Evolutionary conservation across 2,329 filamentous ascomycete species (phyloP), one percentile per base, ranked within the genome.

Genomic region (Phyllosticta citriasiana): DNA sequence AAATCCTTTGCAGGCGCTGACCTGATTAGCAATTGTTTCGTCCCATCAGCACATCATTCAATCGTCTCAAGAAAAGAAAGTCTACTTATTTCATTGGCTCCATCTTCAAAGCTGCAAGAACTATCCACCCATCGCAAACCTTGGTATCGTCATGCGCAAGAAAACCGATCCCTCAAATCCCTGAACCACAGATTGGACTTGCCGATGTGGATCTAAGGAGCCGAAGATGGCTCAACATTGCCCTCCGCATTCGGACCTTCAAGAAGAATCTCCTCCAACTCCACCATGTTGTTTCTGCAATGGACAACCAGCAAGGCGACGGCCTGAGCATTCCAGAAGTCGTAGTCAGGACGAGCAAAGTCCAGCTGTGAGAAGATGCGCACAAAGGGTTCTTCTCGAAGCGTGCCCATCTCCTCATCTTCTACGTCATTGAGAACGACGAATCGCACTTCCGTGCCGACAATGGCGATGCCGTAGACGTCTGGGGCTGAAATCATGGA

Each of bases 251-350:
- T n/a, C 1, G 40, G 40, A 47, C n/a, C 40, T 4, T 7, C 12
- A 2, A 14, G 40, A 47, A 74, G 33, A 30, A 71, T 71, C 40
- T 75, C 69, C 51, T 75, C 74, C 24, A 82, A 70, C 60, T 76
- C 70, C 57, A 77, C 64, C 75, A 82, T 76, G 35, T 77, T 75
- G 62, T 80, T 79, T 4, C 82, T 76, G 59, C 79, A 77, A 67
- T 82, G 79, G 63, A 82, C 76, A 10, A 82, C 73, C 5, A 82
- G 72, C 62, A 85, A 82, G 0, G 82, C 80, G 57, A 85, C 65
- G 0, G 82, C 81, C 3, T 85, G 72, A 4, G 79, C 76, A 66
- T 84, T 84, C 83, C 83, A 86, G 1, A 85, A 82, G 67, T 85
- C 83, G 63, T 81, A 80, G 1, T 77, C 77, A 8, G 71, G 68